Percentiles rank a stretch among this genome's conserved stretches.
These are phyloP conservation scores for Biancaea sappan DNA, from an alignment of 306 rosid genomes.

Conservation along the genomic window DNA sequence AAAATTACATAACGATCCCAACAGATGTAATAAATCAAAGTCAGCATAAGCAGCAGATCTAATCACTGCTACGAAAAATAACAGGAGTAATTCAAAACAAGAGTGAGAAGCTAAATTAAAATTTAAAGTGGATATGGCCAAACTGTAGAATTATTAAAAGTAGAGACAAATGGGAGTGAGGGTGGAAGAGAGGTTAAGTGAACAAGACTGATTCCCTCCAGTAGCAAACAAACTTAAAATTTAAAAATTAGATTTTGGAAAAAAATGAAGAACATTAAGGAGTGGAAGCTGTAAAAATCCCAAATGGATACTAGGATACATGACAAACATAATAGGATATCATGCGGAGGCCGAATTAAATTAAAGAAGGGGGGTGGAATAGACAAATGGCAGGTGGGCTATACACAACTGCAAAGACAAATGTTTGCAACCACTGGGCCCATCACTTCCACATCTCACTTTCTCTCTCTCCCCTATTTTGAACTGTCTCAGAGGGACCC, in stretches of 20 bases:
- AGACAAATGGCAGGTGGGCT: conserved; percentile 51
- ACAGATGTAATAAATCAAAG: no score
- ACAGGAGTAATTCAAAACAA: conserved; percentile 21
- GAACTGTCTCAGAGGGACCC: conserved; percentile 56
- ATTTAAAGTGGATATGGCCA: conserved; percentile 24
- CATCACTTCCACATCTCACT: neutral
- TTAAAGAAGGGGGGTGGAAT: neutral
- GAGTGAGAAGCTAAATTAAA: conserved; percentile 34
- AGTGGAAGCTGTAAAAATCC: conserved; percentile 21
- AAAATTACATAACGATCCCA: no score
- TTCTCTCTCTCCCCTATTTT: conserved; percentile 22
- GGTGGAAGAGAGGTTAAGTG: conserved; percentile 28
- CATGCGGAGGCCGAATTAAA: conserved; percentile 38
- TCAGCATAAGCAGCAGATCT: neutral
- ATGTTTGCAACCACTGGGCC: conserved; percentile 63
- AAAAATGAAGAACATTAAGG: neutral
- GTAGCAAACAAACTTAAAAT: conserved; percentile 4
- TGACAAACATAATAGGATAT: neutral
- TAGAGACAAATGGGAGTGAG: conserved; percentile 5
- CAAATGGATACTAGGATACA: no score
- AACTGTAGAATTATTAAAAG: conserved; percentile 11
- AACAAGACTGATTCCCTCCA: conserved; percentile 3
- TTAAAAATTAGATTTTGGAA: neutral
- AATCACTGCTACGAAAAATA: neutral
- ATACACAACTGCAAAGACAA: conserved; percentile 50